Evolutionary conservation across 176 grass and related monocot genomes (phyloP).

Genomic region (Carex scoparia): DNA sequence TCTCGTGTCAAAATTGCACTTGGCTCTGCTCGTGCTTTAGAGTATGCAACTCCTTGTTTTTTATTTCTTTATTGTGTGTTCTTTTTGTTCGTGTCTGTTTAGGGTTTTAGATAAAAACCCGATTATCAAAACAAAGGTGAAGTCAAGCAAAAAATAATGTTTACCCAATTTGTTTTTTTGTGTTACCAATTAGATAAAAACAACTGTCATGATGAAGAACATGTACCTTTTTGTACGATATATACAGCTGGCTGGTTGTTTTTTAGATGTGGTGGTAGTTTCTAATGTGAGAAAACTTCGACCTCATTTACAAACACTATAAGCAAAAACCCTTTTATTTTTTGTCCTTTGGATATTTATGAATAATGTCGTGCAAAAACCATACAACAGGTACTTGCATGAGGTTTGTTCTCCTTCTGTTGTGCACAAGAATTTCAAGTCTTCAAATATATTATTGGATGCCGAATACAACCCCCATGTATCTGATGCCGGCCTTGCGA

Average conservation of each 20-base stretch:
- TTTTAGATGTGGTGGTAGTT: neutral
- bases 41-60: constrained; percentile 50
- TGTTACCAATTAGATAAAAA: neutral
- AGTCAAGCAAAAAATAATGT: neutral
- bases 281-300: neutral
- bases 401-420: constrained; percentile 80
- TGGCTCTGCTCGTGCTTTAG: constrained; percentile 79
- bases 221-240: neutral
- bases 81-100: neutral
- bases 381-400: constrained; percentile 66
- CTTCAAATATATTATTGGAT: constrained; percentile 87
- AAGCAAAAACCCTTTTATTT: neutral
- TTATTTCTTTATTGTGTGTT: neutral
- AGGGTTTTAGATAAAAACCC: neutral
- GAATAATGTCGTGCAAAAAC: constrained; percentile 7
- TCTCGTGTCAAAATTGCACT: constrained; percentile 90
- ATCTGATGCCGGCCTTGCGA: constrained; percentile 71
- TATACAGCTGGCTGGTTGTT: neutral
- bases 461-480: constrained; percentile 74
- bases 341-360: constrained; percentile 4
- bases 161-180: neutral
- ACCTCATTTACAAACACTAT: constrained; percentile 10
- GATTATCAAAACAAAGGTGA: neutral
- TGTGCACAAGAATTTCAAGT: constrained; percentile 93
- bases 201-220: neutral